phyloP scores from a whole-genome alignment of 108 stramenopile species.

The Cylindrotheca closterium region DNA sequence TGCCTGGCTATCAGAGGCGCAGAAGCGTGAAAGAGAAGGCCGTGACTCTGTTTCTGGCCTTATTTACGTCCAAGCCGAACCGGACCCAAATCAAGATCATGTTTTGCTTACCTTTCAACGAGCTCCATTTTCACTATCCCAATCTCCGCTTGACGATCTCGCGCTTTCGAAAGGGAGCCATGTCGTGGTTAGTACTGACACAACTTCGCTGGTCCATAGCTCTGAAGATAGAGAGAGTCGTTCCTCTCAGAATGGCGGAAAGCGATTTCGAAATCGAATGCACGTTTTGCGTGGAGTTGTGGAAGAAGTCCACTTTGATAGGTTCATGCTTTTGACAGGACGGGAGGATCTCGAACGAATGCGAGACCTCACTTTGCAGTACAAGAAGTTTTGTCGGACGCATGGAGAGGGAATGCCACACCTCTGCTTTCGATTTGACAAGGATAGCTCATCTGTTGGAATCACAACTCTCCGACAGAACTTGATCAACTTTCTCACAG shows the following conservation, averaged over 20 bases:
- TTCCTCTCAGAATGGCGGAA: neutral
- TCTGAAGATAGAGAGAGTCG: neutral
- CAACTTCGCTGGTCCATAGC: conserved; percentile 26
- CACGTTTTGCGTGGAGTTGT: conserved; percentile 67
- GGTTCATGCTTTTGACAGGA: conserved; percentile 42
- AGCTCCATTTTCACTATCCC: conserved; percentile 8
- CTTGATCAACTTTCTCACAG: conserved; percentile 59
- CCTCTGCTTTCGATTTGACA: conserved; percentile 70
- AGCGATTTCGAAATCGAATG: conserved; percentile 45
- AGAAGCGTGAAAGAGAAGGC: conserved; percentile 50
- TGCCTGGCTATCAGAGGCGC: conserved; percentile 66
- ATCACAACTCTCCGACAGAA: conserved; percentile 77
- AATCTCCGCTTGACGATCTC: conserved; percentile 31
- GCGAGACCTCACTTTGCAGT: conserved; percentile 25
- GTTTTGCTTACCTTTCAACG: conserved; percentile 39
- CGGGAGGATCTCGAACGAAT: conserved; percentile 52
- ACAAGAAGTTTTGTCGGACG: conserved; percentile 4
- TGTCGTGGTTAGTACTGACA: conserved; percentile 77
- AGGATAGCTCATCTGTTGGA: conserved; percentile 55
- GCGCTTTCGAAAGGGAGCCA: conserved; percentile 26
- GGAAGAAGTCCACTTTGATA: conserved; percentile 28
- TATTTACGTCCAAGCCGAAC: conserved; percentile 33
- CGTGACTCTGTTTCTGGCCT: conserved; percentile 70
- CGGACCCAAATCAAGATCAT: conserved; percentile 13
- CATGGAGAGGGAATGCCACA: neutral